These are phyloP conservation scores for Platanthera guangdongensis DNA, from an alignment of 106 monocot species.

Conservation along the genomic window DNA sequence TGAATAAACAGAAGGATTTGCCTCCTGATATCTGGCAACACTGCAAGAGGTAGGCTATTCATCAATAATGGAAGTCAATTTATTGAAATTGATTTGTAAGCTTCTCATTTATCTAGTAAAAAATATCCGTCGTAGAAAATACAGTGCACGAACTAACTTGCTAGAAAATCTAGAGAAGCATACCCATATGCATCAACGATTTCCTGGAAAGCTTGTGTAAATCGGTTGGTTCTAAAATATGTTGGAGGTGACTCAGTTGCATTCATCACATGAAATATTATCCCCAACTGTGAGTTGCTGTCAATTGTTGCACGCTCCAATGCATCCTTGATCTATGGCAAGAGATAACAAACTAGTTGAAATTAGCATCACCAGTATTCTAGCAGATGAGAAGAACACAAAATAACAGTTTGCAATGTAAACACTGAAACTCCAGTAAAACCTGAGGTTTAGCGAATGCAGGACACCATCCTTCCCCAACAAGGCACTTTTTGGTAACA, in stretches of 20 bases:
- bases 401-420: not conserved
- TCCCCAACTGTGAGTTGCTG: slow-evolving; percentile 94
- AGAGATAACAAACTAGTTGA: not conserved
- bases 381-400: not conserved
- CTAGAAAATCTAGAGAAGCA: slow-evolving; percentile 15
- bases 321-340: slow-evolving; percentile 75
- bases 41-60: slow-evolving; percentile 39
- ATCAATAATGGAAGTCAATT: slow-evolving; percentile 15
- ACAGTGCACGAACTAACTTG: not conserved
- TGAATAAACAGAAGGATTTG: slow-evolving; percentile 96
- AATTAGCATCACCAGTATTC: not conserved
- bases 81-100: not conserved
- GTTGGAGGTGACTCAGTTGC: slow-evolving; percentile 84
- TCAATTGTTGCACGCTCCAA: slow-evolving; percentile 78
- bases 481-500: slow-evolving; percentile 98
- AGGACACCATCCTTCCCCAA: slow-evolving; percentile 99
- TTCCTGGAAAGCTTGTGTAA: slow-evolving; percentile 94
- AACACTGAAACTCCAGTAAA: slow-evolving; percentile 2
- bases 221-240: slow-evolving; percentile 81
- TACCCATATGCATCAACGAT: slow-evolving; percentile 99
- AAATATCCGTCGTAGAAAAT: not conserved
- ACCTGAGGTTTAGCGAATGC: slow-evolving; percentile 81
- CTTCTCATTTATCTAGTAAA: not conserved
- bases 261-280: slow-evolving; percentile 96
- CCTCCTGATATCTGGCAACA: slow-evolving; percentile 89